phyloP scores from a whole-genome alignment of 2,329 filamentous ascomycete genomes.

The Clathrospora elynae region DNA sequence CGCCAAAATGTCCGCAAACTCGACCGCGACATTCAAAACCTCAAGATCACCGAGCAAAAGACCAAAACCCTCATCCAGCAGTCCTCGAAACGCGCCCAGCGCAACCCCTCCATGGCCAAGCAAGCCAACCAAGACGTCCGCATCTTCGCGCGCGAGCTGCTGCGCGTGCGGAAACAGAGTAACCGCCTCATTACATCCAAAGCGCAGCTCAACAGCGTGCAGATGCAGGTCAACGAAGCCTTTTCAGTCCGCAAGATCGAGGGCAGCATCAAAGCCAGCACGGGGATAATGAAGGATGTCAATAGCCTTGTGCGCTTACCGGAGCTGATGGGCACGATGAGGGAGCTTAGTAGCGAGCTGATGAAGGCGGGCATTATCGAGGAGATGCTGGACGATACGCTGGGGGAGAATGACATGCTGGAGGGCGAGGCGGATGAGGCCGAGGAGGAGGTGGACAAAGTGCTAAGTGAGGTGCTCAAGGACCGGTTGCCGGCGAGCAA shows the following conservation, averaged over 20 bases:
- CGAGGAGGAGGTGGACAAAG: slow-evolving; percentile 80
- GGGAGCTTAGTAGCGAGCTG: slow-evolving; percentile 81
- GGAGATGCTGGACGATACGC: slow-evolving; percentile 88
- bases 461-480: slow-evolving; percentile 87
- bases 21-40: slow-evolving; percentile 84
- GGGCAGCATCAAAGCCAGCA: slow-evolving; percentile 82
- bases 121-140: slow-evolving; percentile 84
- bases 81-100: slow-evolving; percentile 79
- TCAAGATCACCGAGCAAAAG: slow-evolving; percentile 73
- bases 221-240: slow-evolving; percentile 97
- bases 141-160: slow-evolving; percentile 84
- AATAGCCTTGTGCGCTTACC: slow-evolving; percentile 84
- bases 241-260: slow-evolving; percentile 96
- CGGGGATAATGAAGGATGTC: slow-evolving; percentile 96
- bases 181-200: slow-evolving; percentile 81
- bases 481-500: slow-evolving; percentile 74
- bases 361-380: slow-evolving; percentile 96
- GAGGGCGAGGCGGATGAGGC: slow-evolving; percentile 76
- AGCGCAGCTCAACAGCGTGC: slow-evolving; percentile 87
- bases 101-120: slow-evolving; percentile 75
- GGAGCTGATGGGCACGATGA: slow-evolving; percentile 87
- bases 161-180: slow-evolving; percentile 77
- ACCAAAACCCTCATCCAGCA: slow-evolving; percentile 83
- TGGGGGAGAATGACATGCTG: slow-evolving; percentile 72
- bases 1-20: slow-evolving; percentile 90